These are phyloP conservation scores for Abrus precatorius DNA, from an alignment of 306 rosid species.

Conservation along the genomic window DNA sequence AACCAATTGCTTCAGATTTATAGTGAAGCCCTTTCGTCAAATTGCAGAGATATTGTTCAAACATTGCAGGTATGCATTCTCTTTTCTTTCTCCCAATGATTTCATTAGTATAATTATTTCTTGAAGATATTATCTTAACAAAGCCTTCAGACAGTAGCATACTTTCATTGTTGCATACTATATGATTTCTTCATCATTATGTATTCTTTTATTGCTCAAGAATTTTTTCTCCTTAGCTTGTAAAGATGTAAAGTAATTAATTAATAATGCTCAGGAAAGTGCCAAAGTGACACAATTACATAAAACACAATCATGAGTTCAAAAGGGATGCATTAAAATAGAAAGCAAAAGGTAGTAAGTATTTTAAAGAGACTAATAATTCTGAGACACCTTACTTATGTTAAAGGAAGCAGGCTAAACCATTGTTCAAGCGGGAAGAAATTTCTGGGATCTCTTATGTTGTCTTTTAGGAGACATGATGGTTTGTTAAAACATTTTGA, in stretches of 20 bases:
- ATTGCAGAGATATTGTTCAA: conserved; percentile 72
- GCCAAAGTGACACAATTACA: conserved; percentile 23
- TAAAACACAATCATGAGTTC: not conserved
- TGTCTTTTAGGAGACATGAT: conserved; percentile 19
- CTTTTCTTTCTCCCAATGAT: conserved; percentile 35
- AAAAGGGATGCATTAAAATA: conserved; percentile 28
- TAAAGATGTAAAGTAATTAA: conserved; percentile 1
- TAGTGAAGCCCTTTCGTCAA: conserved; percentile 80
- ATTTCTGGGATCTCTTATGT: conserved; percentile 27
- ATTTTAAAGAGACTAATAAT: conserved; percentile 11
- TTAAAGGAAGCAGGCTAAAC: conserved; percentile 12
- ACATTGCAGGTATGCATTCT: conserved; percentile 73
- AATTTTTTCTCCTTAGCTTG: conserved; percentile 28
- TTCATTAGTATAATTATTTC: conserved; percentile 35
- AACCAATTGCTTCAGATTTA: conserved; percentile 71
- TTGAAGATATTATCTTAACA: conserved; percentile 36
- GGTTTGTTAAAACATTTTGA: not conserved
- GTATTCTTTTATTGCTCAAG: conserved; percentile 31
- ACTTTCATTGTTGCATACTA: conserved; percentile 2
- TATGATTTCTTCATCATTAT: conserved; percentile 3
- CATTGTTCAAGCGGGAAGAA: not conserved
- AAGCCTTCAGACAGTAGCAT: conserved; percentile 26
- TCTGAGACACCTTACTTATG: not conserved
- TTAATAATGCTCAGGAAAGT: not conserved
- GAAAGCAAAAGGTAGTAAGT: conserved; percentile 20